These are phyloP conservation scores for Paramecium pentaurelia DNA, from an alignment of 73 alveolate species.

Conservation along the genomic window DNA sequence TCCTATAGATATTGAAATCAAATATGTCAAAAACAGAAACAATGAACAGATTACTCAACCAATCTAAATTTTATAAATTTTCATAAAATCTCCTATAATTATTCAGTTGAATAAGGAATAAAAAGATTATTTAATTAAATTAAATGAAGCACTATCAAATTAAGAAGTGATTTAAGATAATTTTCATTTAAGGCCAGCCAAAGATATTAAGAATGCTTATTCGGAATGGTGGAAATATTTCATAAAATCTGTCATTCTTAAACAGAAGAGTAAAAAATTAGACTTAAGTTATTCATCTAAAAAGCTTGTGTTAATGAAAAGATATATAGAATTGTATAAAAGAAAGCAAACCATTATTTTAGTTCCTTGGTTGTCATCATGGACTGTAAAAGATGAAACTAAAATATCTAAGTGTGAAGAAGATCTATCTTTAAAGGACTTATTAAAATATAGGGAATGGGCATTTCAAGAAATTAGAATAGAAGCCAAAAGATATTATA, in stretches of 20 bases:
- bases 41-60: not conserved
- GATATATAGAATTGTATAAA: slow-evolving; percentile 39
- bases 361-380: slow-evolving; percentile 28
- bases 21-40: not conserved
- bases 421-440: too few relatives aligned
- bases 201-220: not conserved
- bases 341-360: slow-evolving; percentile 14
- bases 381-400: not conserved
- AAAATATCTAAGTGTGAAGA: too few relatives aligned
- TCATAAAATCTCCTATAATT: not conserved
- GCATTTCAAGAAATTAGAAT: too few relatives aligned
- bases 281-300: slow-evolving; percentile 20
- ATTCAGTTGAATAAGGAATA: slow-evolving; percentile 23
- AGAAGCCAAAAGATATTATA: too few relatives aligned
- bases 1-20: not conserved
- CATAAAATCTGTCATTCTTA: not conserved
- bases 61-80: not conserved
- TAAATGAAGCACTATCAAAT: not conserved
- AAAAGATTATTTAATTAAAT: not conserved
- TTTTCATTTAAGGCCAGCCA: slow-evolving; percentile 9
- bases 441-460: too few relatives aligned
- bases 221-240: slow-evolving; percentile 50
- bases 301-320: not conserved
- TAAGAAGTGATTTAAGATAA: slow-evolving; percentile 35
- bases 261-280: not conserved